These are phyloP conservation scores for Penicillium sclerotigenum DNA, from an alignment of 2,329 filamentous ascomycete genomes.

Conservation along the genomic window DNA sequence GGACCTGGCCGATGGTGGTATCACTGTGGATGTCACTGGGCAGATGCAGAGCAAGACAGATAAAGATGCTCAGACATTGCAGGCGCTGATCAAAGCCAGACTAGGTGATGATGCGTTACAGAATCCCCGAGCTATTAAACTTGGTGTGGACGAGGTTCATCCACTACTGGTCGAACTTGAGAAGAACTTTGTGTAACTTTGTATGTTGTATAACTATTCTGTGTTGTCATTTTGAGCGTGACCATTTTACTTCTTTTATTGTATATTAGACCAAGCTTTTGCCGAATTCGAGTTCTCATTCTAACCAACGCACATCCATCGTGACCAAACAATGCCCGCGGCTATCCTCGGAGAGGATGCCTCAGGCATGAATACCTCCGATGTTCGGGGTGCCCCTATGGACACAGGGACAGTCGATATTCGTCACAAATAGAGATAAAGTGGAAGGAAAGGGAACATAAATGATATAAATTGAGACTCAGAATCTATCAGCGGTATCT, in stretches of 20 bases:
- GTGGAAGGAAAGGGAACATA: neutral
- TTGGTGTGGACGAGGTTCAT: constrained; percentile 39
- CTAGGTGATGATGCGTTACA: constrained; percentile 29
- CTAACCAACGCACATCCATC: neutral
- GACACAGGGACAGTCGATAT: neutral
- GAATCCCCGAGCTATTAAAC: constrained; percentile 36
- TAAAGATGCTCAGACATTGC: constrained; percentile 26
- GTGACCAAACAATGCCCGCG: neutral
- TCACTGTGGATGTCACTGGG: constrained; percentile 47
- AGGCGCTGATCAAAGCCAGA: constrained; percentile 24
- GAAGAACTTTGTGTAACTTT: constrained; percentile 35
- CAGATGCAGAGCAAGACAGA: constrained; percentile 44
- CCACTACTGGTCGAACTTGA: constrained; percentile 38
- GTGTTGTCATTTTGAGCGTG: constrained; percentile 8
- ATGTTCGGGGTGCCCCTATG: constrained; percentile 1
- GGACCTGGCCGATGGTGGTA: constrained; percentile 58
- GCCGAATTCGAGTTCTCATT: neutral
- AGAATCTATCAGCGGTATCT: neutral
- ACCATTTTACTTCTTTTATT: constrained; percentile 1
- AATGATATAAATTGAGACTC: neutral
- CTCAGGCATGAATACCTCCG: constrained; percentile 8
- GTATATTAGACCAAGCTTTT: constrained; percentile 5
- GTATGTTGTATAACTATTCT: neutral
- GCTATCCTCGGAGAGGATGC: constrained; percentile 2
- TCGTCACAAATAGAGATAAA: neutral